phyloP scores from a whole-genome alignment of 208 protist species.

The Trypanosoma conorhini region DNA sequence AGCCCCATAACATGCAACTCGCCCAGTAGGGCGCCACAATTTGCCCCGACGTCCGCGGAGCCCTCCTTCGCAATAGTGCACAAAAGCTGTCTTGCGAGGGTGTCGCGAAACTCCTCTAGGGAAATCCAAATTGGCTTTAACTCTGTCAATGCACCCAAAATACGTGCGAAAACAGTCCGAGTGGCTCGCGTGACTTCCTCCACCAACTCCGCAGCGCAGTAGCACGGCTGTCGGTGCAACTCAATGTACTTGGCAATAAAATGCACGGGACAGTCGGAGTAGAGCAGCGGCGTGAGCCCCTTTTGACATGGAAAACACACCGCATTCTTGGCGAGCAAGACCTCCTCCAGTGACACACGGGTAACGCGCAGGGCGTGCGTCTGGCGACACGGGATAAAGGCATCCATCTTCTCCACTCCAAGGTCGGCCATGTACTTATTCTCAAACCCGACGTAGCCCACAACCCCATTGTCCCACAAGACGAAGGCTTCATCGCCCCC shows the following conservation, averaged over 20 bases:
- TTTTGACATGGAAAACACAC: slow-evolving; percentile 13
- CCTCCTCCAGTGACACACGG: slow-evolving; percentile 50
- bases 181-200: slow-evolving; percentile 49
- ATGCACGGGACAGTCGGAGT: slow-evolving; percentile 33
- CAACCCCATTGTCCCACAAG: slow-evolving; percentile 39
- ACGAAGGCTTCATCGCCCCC: slow-evolving; percentile 82
- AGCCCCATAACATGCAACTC: slow-evolving; percentile 53
- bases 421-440: slow-evolving; percentile 62
- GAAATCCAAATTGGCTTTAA: slow-evolving; percentile 32
- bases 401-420: slow-evolving; percentile 76
- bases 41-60: slow-evolving; percentile 24
- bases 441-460: slow-evolving; percentile 80
- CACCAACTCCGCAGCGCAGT: slow-evolving; percentile 44
- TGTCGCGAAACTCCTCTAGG: slow-evolving; percentile 53
- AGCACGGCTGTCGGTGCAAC: slow-evolving; percentile 12
- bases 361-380: slow-evolving; percentile 58
- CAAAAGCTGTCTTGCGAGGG: slow-evolving; percentile 61
- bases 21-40: slow-evolving; percentile 66
- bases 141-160: slow-evolving; percentile 40
- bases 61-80: slow-evolving; percentile 47
- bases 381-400: slow-evolving; percentile 79
- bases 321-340: slow-evolving; percentile 37
- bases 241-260: slow-evolving; percentile 32
- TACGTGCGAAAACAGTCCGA: slow-evolving; percentile 37
- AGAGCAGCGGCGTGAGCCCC: slow-evolving; percentile 19